Base-by-base conservation (phyloP, 441 rosid genomes). In the Populus tomentosa region DNA sequence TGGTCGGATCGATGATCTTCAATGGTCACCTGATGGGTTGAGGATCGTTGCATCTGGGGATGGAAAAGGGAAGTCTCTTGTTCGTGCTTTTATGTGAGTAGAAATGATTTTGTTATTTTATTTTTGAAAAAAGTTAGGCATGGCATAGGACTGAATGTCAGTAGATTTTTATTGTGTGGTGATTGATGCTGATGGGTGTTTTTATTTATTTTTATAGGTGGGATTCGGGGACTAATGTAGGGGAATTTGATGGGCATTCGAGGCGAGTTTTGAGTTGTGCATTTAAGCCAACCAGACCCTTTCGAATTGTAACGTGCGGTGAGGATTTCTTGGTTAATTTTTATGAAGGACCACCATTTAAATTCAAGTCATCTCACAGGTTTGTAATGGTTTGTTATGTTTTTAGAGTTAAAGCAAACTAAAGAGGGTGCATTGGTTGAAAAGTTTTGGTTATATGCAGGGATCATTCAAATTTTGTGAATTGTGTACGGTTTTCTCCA, bases 331-430 rank as follows among this genome's bases (percentile, higher is more conserved):
- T 94, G 86, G 92, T 92, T 71, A 95, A 95, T 81, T 95, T 91
- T 80, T 95, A 93, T 73, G 99, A 95, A 86, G 99, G 99, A 13
- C 98, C 99, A 3, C 98, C 99, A 13, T 92, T 95, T 72, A 94
- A 88, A 83, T 95, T 94, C 90, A 93, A 94, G 87, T 87, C 83
- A 67, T 94, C 99, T 79, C 83, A 82, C 93, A 92, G 98, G 99
- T 93, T 50, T 70, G 86, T 84, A 16, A 35, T 63, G 6, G 14
- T 14, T 14, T 24, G 10, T 50, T 35, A 26, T 2, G 28, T 26
- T 11, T 20, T 9, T 30, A 33, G 21, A 13, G 40, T 18, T 67
- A 65, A 26, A 30, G 18, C 32, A 21, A 23, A 14, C 23, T 14
- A 30, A 14, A 56, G 36, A 46, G 28, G 30, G 16, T 71, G 81